Conservation (phyloP, 2,329 filamentous ascomycete species). For the Metarhizium sp. region DNA sequence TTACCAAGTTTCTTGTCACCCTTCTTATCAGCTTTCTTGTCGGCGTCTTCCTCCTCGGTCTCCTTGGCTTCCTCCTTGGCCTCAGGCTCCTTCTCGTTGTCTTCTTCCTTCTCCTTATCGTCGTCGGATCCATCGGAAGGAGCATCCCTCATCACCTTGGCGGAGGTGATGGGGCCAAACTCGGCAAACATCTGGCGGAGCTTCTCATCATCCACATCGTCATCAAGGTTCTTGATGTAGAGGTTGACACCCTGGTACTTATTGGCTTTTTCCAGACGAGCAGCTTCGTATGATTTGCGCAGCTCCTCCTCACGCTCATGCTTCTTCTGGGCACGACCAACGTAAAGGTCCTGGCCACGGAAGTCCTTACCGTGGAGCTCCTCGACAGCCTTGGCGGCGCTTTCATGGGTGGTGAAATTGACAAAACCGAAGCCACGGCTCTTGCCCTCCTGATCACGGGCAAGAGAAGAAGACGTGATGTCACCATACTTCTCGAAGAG, state of each 20-base stretch:
- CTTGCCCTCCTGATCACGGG: constrained; percentile 82
- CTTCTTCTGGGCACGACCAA: constrained; percentile 99
- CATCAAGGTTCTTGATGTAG: constrained; percentile 98
- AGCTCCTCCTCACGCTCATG: constrained; percentile 99
- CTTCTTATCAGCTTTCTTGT: constrained; percentile 52
- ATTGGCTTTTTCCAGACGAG: constrained; percentile 93
- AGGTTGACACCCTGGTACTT: constrained; percentile 99
- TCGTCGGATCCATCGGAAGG: constrained; percentile 45
- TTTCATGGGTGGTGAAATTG: constrained; percentile 89
- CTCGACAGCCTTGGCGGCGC: constrained; percentile 77
- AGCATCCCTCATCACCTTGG: constrained; percentile 96
- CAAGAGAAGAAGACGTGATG: constrained; percentile 91
- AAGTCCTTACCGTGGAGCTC: constrained; percentile 88
- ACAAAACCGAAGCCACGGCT: constrained; percentile 94
- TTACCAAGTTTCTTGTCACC: constrained; percentile 69
- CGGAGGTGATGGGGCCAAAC: constrained; percentile 92
- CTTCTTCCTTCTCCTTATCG: constrained; percentile 44
- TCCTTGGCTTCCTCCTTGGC: constrained; percentile 33
- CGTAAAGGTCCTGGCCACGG: constrained; percentile 91
- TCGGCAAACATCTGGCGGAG: constrained; percentile 85
- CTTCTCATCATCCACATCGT: constrained; percentile 97
- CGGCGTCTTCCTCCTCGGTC: constrained; percentile 36
- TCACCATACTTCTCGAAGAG: constrained; percentile 89
- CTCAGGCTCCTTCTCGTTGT: constrained; percentile 42
- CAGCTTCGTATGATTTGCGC: constrained; percentile 96